Evolutionary conservation across 192 early-diverging fungal genomes (phyloP), one percentile per base, ranked within the genome.

Genomic region (Podila clonocystis): DNA sequence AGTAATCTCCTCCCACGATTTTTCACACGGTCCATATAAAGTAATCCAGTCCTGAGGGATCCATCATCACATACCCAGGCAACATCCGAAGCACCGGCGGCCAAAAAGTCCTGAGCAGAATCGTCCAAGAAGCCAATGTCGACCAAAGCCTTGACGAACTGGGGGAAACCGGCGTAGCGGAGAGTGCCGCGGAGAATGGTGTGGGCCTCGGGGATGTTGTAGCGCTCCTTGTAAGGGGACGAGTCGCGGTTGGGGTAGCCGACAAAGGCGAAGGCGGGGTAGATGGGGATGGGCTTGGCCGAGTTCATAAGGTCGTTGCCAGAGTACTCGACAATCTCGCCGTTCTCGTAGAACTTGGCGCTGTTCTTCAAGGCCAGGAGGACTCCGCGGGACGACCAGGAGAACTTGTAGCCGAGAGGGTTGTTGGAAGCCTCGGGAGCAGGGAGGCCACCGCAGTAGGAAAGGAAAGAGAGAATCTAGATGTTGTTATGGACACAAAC

Each of bases 331-430:
- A 94, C 91, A 59, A 93, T 68, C 82, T 97, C 93, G 67, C 97
- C 98, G 76, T 95, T 90, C 78, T 95, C 87, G 75, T 93, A 90
- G 85, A 92, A 99, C 62, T 92, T 95, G 67, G 98, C 98, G 64
- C 88, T 93, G 89, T 98, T 99, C 77, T 94, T 90, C 67, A 98
- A 87, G 31, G 98, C 98, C 58, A 99, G 90, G 55, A 99, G 87
- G n/a, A 99, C 98, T 65, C 98, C 98, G 74, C 97, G 93, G 20
- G 97, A 93, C 50, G 94, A 96, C 98, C 98, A 99, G 74, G 92
- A 94, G 89, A 99, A 99, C 85, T 99, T 99, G 94, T 99, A 99
- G 55, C 98, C 98, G 36, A 99, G 90, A 67, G 98, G 98, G 85
- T 98, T 98, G 91, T 97, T 96, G 65, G 93, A 95, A 65, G 89